These are phyloP conservation scores for Trichoderma sp. DNA, from an alignment of 2,329 filamentous ascomycete species.

Conservation along the genomic window DNA sequence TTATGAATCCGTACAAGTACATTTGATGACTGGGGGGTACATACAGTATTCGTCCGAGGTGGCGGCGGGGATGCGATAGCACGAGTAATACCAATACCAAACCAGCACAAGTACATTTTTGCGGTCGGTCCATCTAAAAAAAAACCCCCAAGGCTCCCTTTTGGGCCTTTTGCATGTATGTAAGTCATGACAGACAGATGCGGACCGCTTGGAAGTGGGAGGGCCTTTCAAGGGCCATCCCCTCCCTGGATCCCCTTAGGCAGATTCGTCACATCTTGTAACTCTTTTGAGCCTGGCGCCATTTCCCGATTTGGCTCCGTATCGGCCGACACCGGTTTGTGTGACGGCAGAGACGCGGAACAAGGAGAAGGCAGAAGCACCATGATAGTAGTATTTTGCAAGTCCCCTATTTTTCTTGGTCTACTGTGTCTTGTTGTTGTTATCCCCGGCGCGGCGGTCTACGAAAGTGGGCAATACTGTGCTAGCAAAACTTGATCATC, in stretches of 20 bases:
- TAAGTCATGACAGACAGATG: conserved; percentile 20
- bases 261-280: conserved; percentile 20
- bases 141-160: neutral
- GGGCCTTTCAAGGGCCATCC: neutral
- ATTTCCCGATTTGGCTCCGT: conserved; percentile 7
- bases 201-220: neutral
- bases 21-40: conserved; percentile 49
- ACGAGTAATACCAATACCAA: neutral
- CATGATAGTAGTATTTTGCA: neutral
- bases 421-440: neutral
- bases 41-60: neutral
- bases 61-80: neutral
- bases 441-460: neutral
- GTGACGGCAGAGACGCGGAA: neutral
- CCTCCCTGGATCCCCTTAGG: conserved; percentile 17
- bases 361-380: neutral
- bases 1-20: conserved; percentile 99
- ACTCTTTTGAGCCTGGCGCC: conserved; percentile 16
- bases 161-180: conserved; percentile 19
- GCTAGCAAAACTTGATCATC: neutral
- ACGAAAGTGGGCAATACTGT: neutral
- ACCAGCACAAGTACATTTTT: neutral
- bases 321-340: conserved; percentile 15
- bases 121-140: neutral
- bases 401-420: neutral